Conservation (phyloP, 495 filamentous ascomycete species). For the Penicillium desertorum region DNA sequence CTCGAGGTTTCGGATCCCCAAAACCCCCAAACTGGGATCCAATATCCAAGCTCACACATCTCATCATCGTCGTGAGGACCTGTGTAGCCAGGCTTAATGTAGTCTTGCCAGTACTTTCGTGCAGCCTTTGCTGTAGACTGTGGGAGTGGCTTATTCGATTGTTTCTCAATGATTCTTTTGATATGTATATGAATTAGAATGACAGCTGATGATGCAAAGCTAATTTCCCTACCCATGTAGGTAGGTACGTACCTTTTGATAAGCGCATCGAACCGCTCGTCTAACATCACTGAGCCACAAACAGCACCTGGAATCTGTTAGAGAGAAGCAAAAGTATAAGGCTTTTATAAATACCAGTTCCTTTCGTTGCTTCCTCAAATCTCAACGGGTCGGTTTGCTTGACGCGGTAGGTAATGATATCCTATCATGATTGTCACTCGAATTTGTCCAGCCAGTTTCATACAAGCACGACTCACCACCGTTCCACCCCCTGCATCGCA, state of each 20-base stretch:
- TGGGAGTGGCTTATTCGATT: constrained; percentile 11
- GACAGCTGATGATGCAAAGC: too few relatives aligned
- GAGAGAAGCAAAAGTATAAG: neutral
- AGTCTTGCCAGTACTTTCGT: constrained; percentile 26
- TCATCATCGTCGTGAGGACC: constrained; percentile 9
- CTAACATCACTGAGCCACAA: constrained; percentile 59
- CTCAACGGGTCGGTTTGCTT: constrained; percentile 13
- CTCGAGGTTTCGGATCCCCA: constrained; percentile 10
- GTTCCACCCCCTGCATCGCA: constrained; percentile 63
- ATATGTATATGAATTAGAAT: constrained; percentile 22
- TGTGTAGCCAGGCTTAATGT: constrained; percentile 23
- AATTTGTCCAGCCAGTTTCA: neutral
- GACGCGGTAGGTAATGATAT: constrained; percentile 43
- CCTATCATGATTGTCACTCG: constrained; percentile 29
- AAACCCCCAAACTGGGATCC: constrained; percentile 22
- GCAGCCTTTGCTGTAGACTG: neutral
- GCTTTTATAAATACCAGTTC: constrained; percentile 21
- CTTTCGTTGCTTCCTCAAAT: constrained; percentile 23
- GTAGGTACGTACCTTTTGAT: constrained; percentile 32
- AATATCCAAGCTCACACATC: constrained; percentile 13
- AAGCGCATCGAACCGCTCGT: constrained; percentile 47
- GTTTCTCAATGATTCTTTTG: constrained; percentile 25
- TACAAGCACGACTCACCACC: constrained; percentile 40
- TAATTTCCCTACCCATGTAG: too few relatives aligned
- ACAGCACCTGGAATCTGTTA: constrained; percentile 38